A percentile compares a stretch with the other conserved stretches of the same genome.
Evolutionary conservation across 208 protist genomes (phyloP).

Genomic region (Borovskyia barvae): DNA sequence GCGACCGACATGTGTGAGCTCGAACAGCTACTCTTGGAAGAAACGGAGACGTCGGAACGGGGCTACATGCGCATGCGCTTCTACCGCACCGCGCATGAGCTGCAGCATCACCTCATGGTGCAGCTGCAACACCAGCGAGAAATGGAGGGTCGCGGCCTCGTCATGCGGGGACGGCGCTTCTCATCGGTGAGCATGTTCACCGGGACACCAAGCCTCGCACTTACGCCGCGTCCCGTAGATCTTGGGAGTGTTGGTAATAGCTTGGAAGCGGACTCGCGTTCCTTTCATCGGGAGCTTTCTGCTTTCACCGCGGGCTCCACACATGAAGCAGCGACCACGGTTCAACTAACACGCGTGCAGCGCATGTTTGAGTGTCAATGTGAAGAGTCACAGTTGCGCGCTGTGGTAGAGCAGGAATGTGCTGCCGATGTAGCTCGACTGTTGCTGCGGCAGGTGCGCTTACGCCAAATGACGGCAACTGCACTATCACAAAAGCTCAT

Average conservation of each 20-base stretch:
- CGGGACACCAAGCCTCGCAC: neutral
- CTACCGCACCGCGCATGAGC: constrained; percentile 31
- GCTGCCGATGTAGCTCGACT: constrained; percentile 12
- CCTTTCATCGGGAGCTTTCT: neutral
- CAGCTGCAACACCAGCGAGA: constrained; percentile 17
- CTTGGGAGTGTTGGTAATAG: neutral
- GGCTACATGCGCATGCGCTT: constrained; percentile 68
- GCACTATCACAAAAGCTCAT: constrained; percentile 11
- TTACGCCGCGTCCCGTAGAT: neutral
- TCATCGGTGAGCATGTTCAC: neutral
- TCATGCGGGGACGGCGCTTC: neutral
- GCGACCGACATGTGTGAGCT: constrained; percentile 51
- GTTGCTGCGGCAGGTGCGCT: neutral
- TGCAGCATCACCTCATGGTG: constrained; percentile 26
- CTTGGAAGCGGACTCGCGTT: neutral
- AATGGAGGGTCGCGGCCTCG: constrained; percentile 1
- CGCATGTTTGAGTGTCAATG: constrained; percentile 30
- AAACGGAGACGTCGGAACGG: constrained; percentile 72
- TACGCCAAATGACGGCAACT: constrained; percentile 10
- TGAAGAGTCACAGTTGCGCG: constrained; percentile 31
- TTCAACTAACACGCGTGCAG: constrained; percentile 7
- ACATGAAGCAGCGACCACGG: neutral
- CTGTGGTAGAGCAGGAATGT: constrained; percentile 31
- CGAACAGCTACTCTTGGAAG: constrained; percentile 70
- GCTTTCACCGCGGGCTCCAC: neutral